phyloP scores from a whole-genome alignment of 1,139 yeast species.

The Cylindricascospora bacillispora region DNA sequence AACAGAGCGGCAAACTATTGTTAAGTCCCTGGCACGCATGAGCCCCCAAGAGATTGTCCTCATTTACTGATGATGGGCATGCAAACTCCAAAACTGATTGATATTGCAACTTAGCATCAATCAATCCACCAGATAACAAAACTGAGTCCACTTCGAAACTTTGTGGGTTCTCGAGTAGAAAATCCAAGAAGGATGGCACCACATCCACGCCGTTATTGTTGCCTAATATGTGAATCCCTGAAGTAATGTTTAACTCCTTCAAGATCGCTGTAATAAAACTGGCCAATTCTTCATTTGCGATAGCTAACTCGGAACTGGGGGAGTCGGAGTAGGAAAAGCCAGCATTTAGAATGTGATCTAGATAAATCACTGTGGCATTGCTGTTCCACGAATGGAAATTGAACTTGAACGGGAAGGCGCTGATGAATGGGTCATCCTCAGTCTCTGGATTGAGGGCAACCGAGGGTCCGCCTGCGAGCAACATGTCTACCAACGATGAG shows the following conservation, averaged over 20 bases:
- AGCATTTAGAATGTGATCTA: slow-evolving; percentile 91
- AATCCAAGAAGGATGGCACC: neutral
- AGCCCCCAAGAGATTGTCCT: too few species aligned
- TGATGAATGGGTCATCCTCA: slow-evolving; percentile 46
- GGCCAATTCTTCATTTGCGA: neutral
- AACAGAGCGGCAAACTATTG: too few species aligned
- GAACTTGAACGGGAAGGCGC: slow-evolving; percentile 63
- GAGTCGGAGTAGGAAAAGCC: slow-evolving; percentile 77
- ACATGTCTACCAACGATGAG: slow-evolving; percentile 75
- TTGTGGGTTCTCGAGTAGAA: neutral
- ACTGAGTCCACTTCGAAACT: neutral
- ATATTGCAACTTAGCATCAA: neutral
- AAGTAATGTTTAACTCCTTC: neutral
- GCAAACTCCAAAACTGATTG: neutral
- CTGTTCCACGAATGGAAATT: slow-evolving; percentile 53
- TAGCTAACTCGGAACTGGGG: too few species aligned
- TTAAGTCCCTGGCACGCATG: too few species aligned
- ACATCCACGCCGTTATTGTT: neutral
- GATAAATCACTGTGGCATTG: slow-evolving; percentile 80
- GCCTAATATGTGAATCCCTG: neutral
- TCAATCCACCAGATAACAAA: neutral
- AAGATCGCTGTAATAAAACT: neutral
- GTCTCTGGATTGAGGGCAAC: too few species aligned
- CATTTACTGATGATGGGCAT: too few species aligned
- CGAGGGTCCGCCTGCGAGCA: slow-evolving; percentile 81